phyloP scores from a whole-genome alignment of 352 stramenopile species.

The Phytophthora pluvialis region DNA sequence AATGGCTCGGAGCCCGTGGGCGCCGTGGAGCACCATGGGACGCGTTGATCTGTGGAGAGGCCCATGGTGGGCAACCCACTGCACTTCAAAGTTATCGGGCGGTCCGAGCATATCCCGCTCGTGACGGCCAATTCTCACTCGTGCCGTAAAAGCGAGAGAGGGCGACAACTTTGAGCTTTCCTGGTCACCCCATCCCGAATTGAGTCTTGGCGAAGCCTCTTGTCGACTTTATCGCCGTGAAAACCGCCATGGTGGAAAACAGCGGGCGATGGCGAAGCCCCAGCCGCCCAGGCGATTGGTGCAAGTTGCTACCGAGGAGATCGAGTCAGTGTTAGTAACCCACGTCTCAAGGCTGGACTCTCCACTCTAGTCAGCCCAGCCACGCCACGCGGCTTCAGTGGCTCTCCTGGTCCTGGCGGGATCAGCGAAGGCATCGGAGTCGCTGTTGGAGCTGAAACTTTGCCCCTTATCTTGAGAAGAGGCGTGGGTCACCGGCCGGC shows the following conservation, averaged over 20 bases:
- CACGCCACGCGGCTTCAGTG: constrained; percentile 7
- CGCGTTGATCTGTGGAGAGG: constrained; percentile 12
- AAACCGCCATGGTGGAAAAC: constrained; percentile 28
- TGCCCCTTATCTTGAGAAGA: constrained; percentile 10
- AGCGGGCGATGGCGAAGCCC: constrained; percentile 23
- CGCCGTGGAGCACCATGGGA: no score
- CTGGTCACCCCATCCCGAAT: constrained; percentile 33
- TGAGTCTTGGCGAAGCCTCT: constrained; percentile 25
- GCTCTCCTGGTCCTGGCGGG: neutral
- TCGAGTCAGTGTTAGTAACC: constrained; percentile 37
- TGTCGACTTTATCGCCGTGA: constrained; percentile 24
- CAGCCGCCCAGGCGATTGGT: constrained; percentile 11
- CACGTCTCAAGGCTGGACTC: constrained; percentile 7
- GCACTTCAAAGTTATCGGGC: no score
- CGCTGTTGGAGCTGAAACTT: constrained; percentile 1
- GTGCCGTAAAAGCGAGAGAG: constrained; percentile 32
- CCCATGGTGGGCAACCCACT: no score
- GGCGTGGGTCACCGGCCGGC: neutral
- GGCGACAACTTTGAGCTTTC: constrained; percentile 17
- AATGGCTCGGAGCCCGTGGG: no score
- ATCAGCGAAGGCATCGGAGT: no score
- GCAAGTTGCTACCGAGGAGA: no score
- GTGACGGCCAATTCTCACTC: constrained; percentile 22
- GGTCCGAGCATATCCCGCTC: neutral
- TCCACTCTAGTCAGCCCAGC: no score